phyloP scores from a whole-genome alignment of 306 rosid genomes.

The Lupinus albus region DNA sequence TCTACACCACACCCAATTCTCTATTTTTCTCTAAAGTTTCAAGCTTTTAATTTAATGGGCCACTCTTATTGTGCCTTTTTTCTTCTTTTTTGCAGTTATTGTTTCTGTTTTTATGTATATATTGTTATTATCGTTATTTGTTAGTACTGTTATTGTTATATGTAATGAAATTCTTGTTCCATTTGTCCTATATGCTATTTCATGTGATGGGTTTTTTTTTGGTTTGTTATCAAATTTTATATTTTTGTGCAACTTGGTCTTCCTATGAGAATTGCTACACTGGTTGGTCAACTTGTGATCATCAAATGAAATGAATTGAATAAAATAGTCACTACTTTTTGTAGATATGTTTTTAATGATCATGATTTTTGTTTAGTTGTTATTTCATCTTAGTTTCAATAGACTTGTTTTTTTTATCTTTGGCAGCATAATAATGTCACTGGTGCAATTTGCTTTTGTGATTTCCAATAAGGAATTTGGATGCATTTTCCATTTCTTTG shows the following conservation, averaged over 20 bases:
- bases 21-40: slow-evolving; percentile 3
- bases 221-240: slow-evolving; percentile 18
- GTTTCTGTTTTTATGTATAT: neutral
- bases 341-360: too few relatives aligned
- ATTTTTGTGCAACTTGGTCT: neutral
- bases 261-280: neutral
- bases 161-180: slow-evolving; percentile 1
- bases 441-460: too few relatives aligned
- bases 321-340: too few relatives aligned
- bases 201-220: slow-evolving; percentile 32
- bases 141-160: neutral
- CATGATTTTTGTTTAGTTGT: too few relatives aligned
- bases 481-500: too few relatives aligned
- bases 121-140: neutral
- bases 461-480: too few relatives aligned
- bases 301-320: too few relatives aligned
- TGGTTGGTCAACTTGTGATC: neutral
- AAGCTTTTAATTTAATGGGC: neutral
- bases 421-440: too few relatives aligned
- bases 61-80: neutral
- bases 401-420: too few relatives aligned
- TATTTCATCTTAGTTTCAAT: too few relatives aligned
- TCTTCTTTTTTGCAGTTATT: neutral
- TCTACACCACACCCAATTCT: neutral
- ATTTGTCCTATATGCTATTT: slow-evolving; percentile 11